Evolutionary conservation across 495 filamentous ascomycete species (phyloP), one percentile per base, ranked within the genome.

Genomic region (Acidiella bohemica): DNA sequence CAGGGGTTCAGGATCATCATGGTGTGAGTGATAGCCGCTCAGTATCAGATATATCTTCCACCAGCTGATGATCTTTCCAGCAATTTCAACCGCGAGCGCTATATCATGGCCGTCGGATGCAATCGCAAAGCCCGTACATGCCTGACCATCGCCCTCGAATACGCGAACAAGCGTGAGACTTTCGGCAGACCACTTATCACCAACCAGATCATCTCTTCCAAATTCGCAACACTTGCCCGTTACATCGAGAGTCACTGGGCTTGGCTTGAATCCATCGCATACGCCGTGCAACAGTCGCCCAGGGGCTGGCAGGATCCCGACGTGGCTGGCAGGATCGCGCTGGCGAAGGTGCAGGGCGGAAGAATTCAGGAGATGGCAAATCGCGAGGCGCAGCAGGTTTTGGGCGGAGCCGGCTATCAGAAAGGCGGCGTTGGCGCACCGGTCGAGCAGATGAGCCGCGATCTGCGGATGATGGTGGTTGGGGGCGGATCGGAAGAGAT

Each of bases 381-480:
- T 20, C 58, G 72, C 6, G 73, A 78, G 46, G 70, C 72, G 1
- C 72, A 76, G 62, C 73, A 78, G 51, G 65, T 76, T 27, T 54
- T 78, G 41, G 72, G 73, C 11, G 72, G 72, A 0, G 62, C 68
- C 11, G 72, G 72, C 5, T 63, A 63, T 45, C 47, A 55, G 10
- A 39, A 38, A 19, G 52, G 53, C 16, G 60, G 60, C 1, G 53
- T 49, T 17, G 60, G 60, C 9, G 60, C 55, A 20, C 42, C 51
- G 13, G 50, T 63, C 26, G 60, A 63, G 39, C 55, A 59, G 16
- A 61, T 63, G 21, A 56, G 53, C 16, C 41, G 60, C 14, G 60
- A 63, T 51, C 45, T 61, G 14, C 42, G 60, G 14, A 56, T 63
- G 32, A 52, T 58, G 49, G 58, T 58, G 17, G 57, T 63, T 23